Evolutionary conservation across 2,329 filamentous ascomycete species (phyloP), one percentile per base, ranked within the genome.

Genomic region (Ophiocordyceps camponoti-leonardi): DNA sequence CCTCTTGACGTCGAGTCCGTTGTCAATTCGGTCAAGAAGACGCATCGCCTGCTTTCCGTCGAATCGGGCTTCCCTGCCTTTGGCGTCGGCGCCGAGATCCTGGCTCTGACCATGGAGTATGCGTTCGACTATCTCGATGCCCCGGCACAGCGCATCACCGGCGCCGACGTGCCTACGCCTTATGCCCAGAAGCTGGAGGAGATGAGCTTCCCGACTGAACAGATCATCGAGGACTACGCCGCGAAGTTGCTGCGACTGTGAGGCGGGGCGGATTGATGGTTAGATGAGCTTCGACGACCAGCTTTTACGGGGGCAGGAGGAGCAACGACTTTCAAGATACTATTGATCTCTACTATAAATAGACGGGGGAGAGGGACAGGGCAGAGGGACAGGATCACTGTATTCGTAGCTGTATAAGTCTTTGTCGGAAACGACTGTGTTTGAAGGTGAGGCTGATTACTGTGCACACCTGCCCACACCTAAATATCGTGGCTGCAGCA

Each of bases 1-100:
- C 92, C 92, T 41, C 77, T 98, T 53, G 92, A 98, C 59, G 75
- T 98, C 49, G 88, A 96, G 67, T 76, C 86, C 53, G 96, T 98
- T 58, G 74, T 96, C 66, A 87, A 93, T 66, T 95, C 88, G 13
- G 81, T 98, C 63, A 96, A 98, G 84, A 98, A 98, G 82, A 98
- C 92, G 18, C 83, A 85, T 63, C 84, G 83, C 59, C 78, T 98
- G 51, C 75, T 98, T 64, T 80, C 79, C 40, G 86, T 98, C 55
- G 90, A 96, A 69, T 95, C 87, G 47, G 92, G 90, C 52, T 98
- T 88, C 78, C 92, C 92, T 51, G 85, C 86, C 58, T 98, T 88
- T 61, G 92, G 92, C 63, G 86, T 98, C 54, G 77, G 81, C 48
- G 77, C 90, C 47, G 92, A 98, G 71, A 87, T 98, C 57, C 77